Base-by-base conservation (phyloP, 768 basidiomycete species). In the Gyrodon lividus region DNA sequence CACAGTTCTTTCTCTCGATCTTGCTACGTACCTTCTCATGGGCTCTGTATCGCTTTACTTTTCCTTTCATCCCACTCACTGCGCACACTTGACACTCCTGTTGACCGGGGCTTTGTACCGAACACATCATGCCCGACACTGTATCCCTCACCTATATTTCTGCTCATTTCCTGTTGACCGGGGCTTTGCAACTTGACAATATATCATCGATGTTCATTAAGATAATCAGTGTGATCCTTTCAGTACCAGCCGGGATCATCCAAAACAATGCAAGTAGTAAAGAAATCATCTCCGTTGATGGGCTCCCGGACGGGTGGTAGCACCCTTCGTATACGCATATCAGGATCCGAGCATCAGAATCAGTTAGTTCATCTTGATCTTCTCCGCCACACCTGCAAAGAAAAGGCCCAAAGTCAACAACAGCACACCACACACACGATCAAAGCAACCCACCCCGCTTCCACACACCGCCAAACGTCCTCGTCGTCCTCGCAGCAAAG, bases 401-500 rank as follows among this genome's bases (percentile, higher is more conserved):
- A 20, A 26, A 17, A 30, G 13, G 13, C 37, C 37, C 19, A 19
- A 5, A 13, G 31, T 56, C 33, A 44, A 42, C 30, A 48, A 22
- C n/a, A 4, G 24, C 16, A 6, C 4, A 46, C 46, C 46, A 52
- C 40, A 12, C 8, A 6, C 13, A n/a, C 22, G 6, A 48, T 5
- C 12, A 17, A 17, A 28, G 5, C 12, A 17, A 47, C 57, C 16
- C 43, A 68, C 67, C 56, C 48, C 26, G 58, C 46, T 46, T 52
- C 19, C 52, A 55, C 19, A 52, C 34, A 37, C 59, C 56, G 14
- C 72, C 70, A 59, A 86, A 87, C 58, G 84, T 89, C 72, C 79
- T 85, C 39, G 81, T 73, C 2, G 88, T 80, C 33, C 92, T 74
- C 28, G 75, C 74, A 1, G 76, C 66, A 58, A 94, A 93, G 35